These are phyloP conservation scores for Pogostemon cablin DNA, from an alignment of 257 asterid species.

Conservation along the genomic window DNA sequence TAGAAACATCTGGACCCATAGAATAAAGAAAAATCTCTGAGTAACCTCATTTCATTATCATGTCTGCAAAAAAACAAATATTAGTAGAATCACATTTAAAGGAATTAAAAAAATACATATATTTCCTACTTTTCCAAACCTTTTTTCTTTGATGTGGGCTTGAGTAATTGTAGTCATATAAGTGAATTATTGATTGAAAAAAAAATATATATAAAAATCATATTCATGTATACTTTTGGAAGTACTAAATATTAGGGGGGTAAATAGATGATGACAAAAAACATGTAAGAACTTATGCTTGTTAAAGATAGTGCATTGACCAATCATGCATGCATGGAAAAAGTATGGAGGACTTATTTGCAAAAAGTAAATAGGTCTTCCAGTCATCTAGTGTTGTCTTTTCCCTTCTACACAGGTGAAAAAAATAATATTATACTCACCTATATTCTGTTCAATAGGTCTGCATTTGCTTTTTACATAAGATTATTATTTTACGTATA, in stretches of 20 bases:
- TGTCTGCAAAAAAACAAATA: constrained; percentile 32
- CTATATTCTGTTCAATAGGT: too few relatives aligned
- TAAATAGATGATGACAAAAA: constrained; percentile 3
- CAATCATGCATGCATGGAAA: constrained; percentile 37
- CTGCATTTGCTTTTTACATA: too few relatives aligned
- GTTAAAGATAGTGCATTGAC: constrained; percentile 35
- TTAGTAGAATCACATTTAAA: constrained; percentile 28
- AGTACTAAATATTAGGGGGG: background rate
- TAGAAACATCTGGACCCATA: constrained; percentile 42
- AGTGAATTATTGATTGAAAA: too few relatives aligned
- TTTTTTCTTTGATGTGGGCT: background rate
- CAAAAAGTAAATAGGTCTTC: background rate
- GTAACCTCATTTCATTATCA: constrained; percentile 44
- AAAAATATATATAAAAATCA: too few relatives aligned
- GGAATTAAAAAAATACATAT: background rate
- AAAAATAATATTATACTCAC: too few relatives aligned
- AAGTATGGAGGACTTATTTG: background rate
- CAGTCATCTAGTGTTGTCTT: background rate
- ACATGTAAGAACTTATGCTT: constrained; percentile 27
- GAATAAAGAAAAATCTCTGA: constrained; percentile 41
- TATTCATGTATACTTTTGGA: background rate
- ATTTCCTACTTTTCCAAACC: too few relatives aligned
- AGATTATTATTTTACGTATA: too few relatives aligned
- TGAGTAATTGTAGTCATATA: too few relatives aligned
- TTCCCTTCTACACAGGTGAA: too few relatives aligned